Percentiles rank a stretch among this genome's conserved stretches.
phyloP scores from a whole-genome alignment of 2,329 filamentous ascomycete genomes.

The Colletotrichum lentis region DNA sequence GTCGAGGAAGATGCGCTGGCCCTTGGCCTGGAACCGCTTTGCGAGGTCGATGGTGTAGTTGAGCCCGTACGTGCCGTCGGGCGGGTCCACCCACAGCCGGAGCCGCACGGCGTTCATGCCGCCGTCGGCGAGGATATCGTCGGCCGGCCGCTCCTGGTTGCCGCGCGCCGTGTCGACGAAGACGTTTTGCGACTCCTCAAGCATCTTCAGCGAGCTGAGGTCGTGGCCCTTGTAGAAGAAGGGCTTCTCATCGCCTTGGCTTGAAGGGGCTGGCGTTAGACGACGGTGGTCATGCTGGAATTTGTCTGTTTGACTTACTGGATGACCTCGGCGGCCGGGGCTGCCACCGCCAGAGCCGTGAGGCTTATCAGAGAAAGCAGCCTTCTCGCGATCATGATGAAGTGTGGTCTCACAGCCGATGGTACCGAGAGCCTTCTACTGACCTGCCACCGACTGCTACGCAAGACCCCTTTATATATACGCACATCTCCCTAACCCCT shows the following conservation, averaged over 20 bases:
- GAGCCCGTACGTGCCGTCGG: slow-evolving; percentile 33
- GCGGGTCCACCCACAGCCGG: slow-evolving; percentile 33
- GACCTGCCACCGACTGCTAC: not conserved
- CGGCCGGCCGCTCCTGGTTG: slow-evolving; percentile 26
- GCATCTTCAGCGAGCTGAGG: slow-evolving; percentile 35
- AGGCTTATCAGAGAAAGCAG: slow-evolving; percentile 29
- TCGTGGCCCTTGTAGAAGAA: slow-evolving; percentile 36
- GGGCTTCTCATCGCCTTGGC: slow-evolving; percentile 7
- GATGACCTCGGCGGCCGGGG: slow-evolving; percentile 13
- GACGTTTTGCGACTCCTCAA: slow-evolving; percentile 29
- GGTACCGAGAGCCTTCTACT: too few species aligned
- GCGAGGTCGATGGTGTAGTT: slow-evolving; percentile 44
- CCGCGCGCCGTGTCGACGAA: slow-evolving; percentile 31
- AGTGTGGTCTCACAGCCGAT: not conserved
- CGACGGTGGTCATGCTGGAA: not conserved
- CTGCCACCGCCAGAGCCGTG: slow-evolving; percentile 19
- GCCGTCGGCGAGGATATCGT: slow-evolving; percentile 35
- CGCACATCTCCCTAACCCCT: not conserved
- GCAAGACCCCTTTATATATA: slow-evolving; percentile 11
- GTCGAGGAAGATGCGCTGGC: slow-evolving; percentile 50
- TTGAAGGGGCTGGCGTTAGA: not conserved
- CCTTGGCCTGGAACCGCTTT: slow-evolving; percentile 46
- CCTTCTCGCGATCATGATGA: slow-evolving; percentile 20
- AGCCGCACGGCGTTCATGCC: slow-evolving; percentile 35
- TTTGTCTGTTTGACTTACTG: slow-evolving; percentile 12